phyloP scores from a whole-genome alignment of 331 rosid species.

The Malus hybrid region DNA sequence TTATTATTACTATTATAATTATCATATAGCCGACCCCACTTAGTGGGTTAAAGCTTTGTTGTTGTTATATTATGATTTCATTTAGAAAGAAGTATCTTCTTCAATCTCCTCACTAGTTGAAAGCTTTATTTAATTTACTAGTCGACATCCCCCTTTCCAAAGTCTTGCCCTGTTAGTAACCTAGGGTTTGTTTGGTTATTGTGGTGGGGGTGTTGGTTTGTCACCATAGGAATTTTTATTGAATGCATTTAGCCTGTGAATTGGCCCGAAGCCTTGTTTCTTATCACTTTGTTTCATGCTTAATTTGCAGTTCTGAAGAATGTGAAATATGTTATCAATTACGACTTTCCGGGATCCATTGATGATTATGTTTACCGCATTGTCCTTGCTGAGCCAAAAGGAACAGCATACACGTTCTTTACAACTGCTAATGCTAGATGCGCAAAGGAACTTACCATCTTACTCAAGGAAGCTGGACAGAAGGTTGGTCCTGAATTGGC shows the following conservation, averaged over 20 bases:
- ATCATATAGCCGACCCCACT: no score
- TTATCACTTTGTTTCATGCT: not conserved
- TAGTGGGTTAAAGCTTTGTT: no score
- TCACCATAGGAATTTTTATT: not conserved
- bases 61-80: no score
- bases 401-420: conserved; percentile 94
- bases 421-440: conserved; percentile 96
- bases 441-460: conserved; percentile 74
- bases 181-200: not conserved
- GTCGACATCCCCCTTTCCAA: not conserved
- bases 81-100: not conserved
- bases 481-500: conserved; percentile 86
- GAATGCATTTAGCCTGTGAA: not conserved
- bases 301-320: conserved; percentile 45
- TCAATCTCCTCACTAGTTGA: not conserved
- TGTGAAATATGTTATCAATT: conserved; percentile 46
- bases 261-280: not conserved
- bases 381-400: conserved; percentile 98
- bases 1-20: no score
- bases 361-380: conserved; percentile 97
- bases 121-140: not conserved
- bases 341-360: conserved; percentile 96
- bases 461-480: conserved; percentile 97
- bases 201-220: conserved; percentile 14
- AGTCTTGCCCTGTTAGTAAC: not conserved